These are phyloP conservation scores for Penicillium longicatenatum DNA, from an alignment of 495 filamentous ascomycete species.

Conservation along the genomic window DNA sequence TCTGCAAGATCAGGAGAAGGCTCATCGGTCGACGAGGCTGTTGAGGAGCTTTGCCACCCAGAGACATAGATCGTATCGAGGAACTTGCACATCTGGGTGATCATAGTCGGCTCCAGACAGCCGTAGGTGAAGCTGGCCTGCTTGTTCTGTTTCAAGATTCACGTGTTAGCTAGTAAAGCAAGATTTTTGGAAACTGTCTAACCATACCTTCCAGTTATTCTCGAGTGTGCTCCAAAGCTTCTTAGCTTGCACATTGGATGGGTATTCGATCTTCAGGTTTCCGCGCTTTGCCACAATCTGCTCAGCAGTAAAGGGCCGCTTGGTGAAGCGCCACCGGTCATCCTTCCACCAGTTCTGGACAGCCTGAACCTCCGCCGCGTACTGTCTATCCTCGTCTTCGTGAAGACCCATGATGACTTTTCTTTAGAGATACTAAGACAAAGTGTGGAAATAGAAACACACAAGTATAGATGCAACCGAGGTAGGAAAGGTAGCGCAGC, in stretches of 20 bases:
- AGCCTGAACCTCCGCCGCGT: conserved; percentile 75
- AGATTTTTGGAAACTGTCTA: not conserved
- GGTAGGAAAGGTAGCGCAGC: conserved; percentile 15
- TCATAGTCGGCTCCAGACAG: conserved; percentile 95
- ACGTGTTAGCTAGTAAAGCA: conserved; percentile 7
- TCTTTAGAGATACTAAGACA: conserved; percentile 13
- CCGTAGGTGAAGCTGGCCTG: conserved; percentile 94
- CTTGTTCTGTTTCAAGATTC: conserved; percentile 55
- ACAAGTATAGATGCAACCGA: conserved; percentile 12
- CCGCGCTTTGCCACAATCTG: conserved; percentile 96
- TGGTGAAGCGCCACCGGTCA: conserved; percentile 88
- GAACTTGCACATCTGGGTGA: conserved; percentile 99
- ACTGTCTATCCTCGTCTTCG: conserved; percentile 77
- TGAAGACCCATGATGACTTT: conserved; percentile 51
- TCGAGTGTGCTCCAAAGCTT: conserved; percentile 95
- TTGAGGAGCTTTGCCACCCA: conserved; percentile 97
- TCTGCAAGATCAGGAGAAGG: conserved; percentile 97
- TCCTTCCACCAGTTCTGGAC: conserved; percentile 95
- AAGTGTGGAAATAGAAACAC: not conserved
- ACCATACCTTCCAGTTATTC: conserved; percentile 71
- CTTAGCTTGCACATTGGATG: conserved; percentile 84
- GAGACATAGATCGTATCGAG: conserved; percentile 98
- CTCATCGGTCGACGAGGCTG: conserved; percentile 90
- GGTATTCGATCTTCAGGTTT: conserved; percentile 86
- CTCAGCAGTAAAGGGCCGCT: conserved; percentile 91